Percentiles rank a stretch among this genome's conserved stretches.
phyloP scores from a whole-genome alignment of 164 flowering plant species.

The Protea cynaroides region DNA sequence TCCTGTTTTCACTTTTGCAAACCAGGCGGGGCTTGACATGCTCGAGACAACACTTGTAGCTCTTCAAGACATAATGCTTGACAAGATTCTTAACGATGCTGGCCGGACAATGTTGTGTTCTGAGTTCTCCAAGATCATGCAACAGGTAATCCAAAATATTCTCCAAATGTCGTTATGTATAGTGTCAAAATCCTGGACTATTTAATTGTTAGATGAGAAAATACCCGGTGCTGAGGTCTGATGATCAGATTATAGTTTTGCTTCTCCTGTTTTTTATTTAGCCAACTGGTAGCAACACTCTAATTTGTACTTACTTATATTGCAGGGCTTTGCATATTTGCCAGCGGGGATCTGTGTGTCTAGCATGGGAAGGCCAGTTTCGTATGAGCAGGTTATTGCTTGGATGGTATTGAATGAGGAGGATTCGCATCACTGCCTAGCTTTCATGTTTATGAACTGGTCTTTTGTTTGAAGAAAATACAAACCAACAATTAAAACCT shows the following conservation, averaged over 20 bases:
- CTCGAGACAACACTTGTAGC: conserved; percentile 71
- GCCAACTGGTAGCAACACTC: no score
- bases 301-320: neutral
- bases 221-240: no score
- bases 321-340: conserved; percentile 69
- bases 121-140: conserved; percentile 64
- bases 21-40: conserved; percentile 81
- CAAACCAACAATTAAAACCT: no score
- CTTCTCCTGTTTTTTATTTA: no score
- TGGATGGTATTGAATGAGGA: conserved; percentile 83
- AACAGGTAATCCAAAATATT: conserved; percentile 33
- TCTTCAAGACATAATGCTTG: conserved; percentile 72
- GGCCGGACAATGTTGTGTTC: conserved; percentile 49
- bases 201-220: no score
- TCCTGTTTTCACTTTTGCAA: conserved; percentile 66
- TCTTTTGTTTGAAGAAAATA: conserved; percentile 68
- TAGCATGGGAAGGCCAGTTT: conserved; percentile 72
- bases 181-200: no score
- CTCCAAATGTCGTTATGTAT: no score
- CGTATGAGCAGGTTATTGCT: conserved; percentile 76
- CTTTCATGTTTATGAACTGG: conserved; percentile 85
- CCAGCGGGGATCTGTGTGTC: conserved; percentile 76
- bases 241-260: no score
- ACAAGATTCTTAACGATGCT: conserved; percentile 57
- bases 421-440: conserved; percentile 63